phyloP scores from a whole-genome alignment of 495 filamentous ascomycete species.

The Xylaria bambusicola region DNA sequence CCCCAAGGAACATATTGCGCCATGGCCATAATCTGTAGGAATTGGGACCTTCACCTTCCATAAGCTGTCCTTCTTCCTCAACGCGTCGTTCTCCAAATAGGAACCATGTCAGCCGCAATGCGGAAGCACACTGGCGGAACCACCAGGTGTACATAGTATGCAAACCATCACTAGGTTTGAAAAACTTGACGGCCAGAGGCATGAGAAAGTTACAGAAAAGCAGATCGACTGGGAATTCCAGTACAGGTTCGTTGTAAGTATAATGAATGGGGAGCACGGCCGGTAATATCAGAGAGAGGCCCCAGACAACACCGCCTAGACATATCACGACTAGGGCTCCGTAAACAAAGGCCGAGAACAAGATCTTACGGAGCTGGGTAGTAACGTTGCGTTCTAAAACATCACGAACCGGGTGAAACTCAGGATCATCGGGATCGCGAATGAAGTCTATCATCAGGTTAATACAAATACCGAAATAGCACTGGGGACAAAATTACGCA shows the following conservation, averaged over 20 bases:
- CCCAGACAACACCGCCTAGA: constrained; percentile 94
- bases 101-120: constrained; percentile 83
- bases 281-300: constrained; percentile 64
- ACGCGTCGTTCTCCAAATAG: constrained; percentile 78
- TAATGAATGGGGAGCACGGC: constrained; percentile 87
- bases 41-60: constrained; percentile 23
- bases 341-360: constrained; percentile 94
- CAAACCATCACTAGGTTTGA: constrained; percentile 81
- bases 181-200: constrained; percentile 76
- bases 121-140: constrained; percentile 84
- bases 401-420: constrained; percentile 96
- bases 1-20: constrained; percentile 38
- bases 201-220: constrained; percentile 96
- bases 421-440: constrained; percentile 96
- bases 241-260: constrained; percentile 83
- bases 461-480: constrained; percentile 22
- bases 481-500: constrained; percentile 44
- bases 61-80: constrained; percentile 76
- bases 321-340: constrained; percentile 90
- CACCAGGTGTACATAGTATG: constrained; percentile 92
- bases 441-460: constrained; percentile 74
- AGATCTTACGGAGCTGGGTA: constrained; percentile 93
- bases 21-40: constrained; percentile 31
- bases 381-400: constrained; percentile 91
- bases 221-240: constrained; percentile 93